Conservation (phyloP, 2,329 filamentous ascomycete species). For the Dactylellina sp. region DNA sequence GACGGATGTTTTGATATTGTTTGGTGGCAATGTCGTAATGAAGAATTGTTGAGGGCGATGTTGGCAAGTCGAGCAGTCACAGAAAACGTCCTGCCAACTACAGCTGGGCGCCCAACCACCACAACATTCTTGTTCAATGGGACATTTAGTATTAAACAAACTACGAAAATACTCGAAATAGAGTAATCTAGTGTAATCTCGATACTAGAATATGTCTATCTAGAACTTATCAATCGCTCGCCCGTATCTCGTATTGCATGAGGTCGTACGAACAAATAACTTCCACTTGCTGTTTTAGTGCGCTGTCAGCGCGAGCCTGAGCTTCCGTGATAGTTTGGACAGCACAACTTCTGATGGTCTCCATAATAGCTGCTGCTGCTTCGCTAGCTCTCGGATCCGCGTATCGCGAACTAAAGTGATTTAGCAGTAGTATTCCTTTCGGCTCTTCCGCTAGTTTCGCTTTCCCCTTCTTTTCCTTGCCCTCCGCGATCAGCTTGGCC, state of each 20-base stretch:
- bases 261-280: constrained; percentile 46
- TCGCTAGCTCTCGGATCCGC: constrained; percentile 56
- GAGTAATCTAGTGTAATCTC: too few relatives aligned
- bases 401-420: constrained; percentile 60
- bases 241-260: constrained; percentile 49
- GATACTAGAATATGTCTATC: too few relatives aligned
- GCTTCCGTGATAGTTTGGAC: neutral
- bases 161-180: too few relatives aligned
- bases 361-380: constrained; percentile 32
- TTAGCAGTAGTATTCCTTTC: constrained; percentile 58
- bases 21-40: constrained; percentile 12
- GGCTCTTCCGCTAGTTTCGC: constrained; percentile 12
- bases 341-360: constrained; percentile 23
- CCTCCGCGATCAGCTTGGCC: constrained; percentile 15
- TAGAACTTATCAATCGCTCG: constrained; percentile 31
- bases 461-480: constrained; percentile 35
- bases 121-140: neutral
- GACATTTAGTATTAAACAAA: neutral
- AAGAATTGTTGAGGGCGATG: constrained; percentile 7
- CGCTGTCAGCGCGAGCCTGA: neutral
- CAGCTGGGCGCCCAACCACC: neutral
- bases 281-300: constrained; percentile 1
- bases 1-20: neutral
- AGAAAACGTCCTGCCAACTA: neutral
- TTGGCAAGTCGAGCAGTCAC: neutral